phyloP scores from a whole-genome alignment of 192 early-diverging fungal genomes.

The Linnemannia schmuckeri region DNA sequence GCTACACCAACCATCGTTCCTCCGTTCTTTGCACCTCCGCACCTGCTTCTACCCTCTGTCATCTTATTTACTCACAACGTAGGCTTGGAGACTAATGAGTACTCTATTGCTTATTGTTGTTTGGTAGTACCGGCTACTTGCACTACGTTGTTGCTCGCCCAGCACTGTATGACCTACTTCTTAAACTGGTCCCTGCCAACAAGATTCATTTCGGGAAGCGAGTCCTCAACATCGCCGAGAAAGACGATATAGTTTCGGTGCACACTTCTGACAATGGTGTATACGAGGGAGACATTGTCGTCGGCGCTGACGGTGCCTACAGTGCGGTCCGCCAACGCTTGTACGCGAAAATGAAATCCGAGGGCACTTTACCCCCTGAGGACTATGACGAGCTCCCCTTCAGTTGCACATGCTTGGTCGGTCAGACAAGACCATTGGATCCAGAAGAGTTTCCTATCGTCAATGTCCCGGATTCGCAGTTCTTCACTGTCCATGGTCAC shows the following conservation, averaged over 20 bases:
- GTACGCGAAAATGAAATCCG: conserved; percentile 1
- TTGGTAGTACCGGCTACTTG: conserved; percentile 6
- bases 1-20: not conserved
- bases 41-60: too few relatives aligned
- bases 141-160: conserved; percentile 6
- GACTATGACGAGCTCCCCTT: conserved; percentile 8
- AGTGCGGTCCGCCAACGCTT: conserved; percentile 24
- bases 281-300: conserved; percentile 29
- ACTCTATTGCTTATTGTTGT: too few relatives aligned
- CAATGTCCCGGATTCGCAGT: not conserved
- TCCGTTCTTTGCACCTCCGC: not conserved
- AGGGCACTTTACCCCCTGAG: not conserved
- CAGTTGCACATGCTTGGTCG: conserved; percentile 9
- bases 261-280: conserved; percentile 14
- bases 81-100: too few relatives aligned
- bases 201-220: conserved; percentile 29
- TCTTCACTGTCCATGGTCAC: not conserved
- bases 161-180: conserved; percentile 13
- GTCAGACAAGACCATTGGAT: conserved; percentile 13
- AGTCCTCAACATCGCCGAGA: conserved; percentile 2
- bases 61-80: not conserved
- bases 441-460: conserved; percentile 9
- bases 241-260: conserved; percentile 28
- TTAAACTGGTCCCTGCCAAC: not conserved
- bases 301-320: conserved; percentile 50